phyloP scores from a whole-genome alignment of 148 eudicot species.

The Fagopyrum homotropicum region DNA sequence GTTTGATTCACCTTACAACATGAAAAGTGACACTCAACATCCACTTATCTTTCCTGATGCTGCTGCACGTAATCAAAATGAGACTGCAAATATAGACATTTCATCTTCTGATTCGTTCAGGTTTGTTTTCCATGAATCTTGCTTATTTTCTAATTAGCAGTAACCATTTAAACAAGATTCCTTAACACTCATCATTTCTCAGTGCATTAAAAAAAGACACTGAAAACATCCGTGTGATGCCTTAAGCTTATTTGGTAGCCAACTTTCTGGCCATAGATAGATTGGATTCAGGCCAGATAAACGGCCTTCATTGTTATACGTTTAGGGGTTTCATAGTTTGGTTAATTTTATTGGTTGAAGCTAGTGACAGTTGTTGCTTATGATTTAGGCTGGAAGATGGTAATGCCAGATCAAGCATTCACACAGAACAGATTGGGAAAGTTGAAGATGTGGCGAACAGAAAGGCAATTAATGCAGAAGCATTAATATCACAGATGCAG shows the following conservation, averaged over 20 bases:
- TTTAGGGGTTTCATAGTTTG: neutral
- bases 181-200: no score
- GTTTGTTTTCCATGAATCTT: constrained; percentile 24
- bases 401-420: constrained; percentile 19
- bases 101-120: constrained; percentile 26
- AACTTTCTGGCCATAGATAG: no score
- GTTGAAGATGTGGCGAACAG: constrained; percentile 17
- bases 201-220: no score
- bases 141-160: neutral
- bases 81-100: constrained; percentile 21
- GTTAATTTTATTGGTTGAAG: neutral
- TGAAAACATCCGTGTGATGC: no score
- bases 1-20: constrained; percentile 15
- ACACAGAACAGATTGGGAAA: constrained; percentile 16
- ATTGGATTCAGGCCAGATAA: no score
- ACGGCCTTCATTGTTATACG: neutral
- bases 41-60: constrained; percentile 25
- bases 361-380: constrained; percentile 8
- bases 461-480: constrained; percentile 32
- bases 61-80: constrained; percentile 22
- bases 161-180: neutral
- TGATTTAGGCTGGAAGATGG: constrained; percentile 25
- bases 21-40: no score
- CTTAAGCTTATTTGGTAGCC: no score
- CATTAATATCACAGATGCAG: constrained; percentile 70